Conservation (phyloP, 164 flowering plant species). For the Dillenia turbinata region DNA sequence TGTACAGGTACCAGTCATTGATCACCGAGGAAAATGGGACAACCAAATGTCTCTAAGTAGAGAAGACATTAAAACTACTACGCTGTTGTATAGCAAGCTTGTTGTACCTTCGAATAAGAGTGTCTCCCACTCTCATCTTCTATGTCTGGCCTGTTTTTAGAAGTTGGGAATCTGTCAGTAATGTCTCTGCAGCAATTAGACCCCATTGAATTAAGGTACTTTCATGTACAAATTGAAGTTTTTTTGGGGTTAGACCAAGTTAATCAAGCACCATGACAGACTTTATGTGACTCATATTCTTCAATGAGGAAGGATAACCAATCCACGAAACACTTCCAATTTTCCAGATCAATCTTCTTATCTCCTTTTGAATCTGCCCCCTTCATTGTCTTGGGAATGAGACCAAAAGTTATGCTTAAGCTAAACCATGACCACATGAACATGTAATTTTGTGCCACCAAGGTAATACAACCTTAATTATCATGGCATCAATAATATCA, state of each 20-base stretch:
- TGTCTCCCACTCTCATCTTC: conserved; percentile 28
- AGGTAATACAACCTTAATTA: conserved; percentile 26
- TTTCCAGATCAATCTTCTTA: conserved; percentile 38
- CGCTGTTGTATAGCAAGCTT: no score
- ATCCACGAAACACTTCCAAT: conserved; percentile 53
- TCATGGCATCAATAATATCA: conserved; percentile 24
- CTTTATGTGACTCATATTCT: conserved; percentile 67
- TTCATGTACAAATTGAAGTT: background rate
- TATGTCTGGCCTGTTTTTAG: conserved; percentile 54
- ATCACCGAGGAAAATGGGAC: no score
- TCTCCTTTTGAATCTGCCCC: conserved; percentile 28
- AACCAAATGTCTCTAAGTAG: no score
- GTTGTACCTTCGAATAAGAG: no score
- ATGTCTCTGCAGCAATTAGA: conserved; percentile 56
- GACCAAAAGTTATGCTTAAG: background rate
- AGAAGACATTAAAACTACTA: no score
- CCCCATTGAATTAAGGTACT: no score
- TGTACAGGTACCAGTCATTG: no score
- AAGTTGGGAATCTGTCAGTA: conserved; percentile 83
- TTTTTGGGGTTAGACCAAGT: background rate
- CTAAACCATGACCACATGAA: background rate
- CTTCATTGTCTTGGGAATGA: conserved; percentile 20
- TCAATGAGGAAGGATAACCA: conserved; percentile 53
- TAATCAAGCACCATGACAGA: background rate
- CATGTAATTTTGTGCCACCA: background rate